Base-by-base conservation (phyloP, 2,329 filamentous ascomycete species). In the Arthrobotrys musiformis region DNA sequence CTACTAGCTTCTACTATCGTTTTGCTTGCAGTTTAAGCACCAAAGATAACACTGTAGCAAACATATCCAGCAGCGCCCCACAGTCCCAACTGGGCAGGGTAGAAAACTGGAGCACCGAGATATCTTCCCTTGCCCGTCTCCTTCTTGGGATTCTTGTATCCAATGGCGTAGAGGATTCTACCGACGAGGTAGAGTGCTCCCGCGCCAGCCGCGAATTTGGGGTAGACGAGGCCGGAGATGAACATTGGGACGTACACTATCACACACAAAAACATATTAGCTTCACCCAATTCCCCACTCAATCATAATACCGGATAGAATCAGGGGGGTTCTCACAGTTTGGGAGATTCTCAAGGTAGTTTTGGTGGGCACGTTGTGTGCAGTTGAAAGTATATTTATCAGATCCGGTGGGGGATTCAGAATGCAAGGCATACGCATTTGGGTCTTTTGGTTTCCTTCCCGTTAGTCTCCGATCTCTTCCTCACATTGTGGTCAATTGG, bases 381-480 rank as follows among this genome's bases (percentile, higher is more conserved):
- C 89, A 90, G 85, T 91, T 91, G 85, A 91, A 91, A 64, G 82
- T 81, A 82, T 83, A 87, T 48, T 86, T 88, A 58, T 85, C 85
- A 54, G 85, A 84, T 81, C 89, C 85, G 83, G 88, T 87, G 30
- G 84, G 85, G 19, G 87, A 87, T 50, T 86, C 84, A 80, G 89
- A 88, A 40, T 85, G 82, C 35, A 83, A 84, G 54, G 87, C 89
- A 80, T 90, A 91, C 48, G 86, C 81, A 63, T 84, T 85, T 26
- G 90, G 90, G 68, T 81, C 73, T 77, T 30, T 44, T n/a, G n/a
- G n/a, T n/a, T n/a, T n/a, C n/a, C 13, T 46, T 46, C 17, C 13
- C 35, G 26, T 61, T 61, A 61, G 35, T 42, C 19, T n/a, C 35
- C 17, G 7, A 19, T 9, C 4, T 1, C 17, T 50, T 11, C 19